Evolutionary conservation across 2,329 filamentous ascomycete genomes (phyloP), one percentile per base, ranked within the genome.

Genomic region (Clarireedia hainanense): DNA sequence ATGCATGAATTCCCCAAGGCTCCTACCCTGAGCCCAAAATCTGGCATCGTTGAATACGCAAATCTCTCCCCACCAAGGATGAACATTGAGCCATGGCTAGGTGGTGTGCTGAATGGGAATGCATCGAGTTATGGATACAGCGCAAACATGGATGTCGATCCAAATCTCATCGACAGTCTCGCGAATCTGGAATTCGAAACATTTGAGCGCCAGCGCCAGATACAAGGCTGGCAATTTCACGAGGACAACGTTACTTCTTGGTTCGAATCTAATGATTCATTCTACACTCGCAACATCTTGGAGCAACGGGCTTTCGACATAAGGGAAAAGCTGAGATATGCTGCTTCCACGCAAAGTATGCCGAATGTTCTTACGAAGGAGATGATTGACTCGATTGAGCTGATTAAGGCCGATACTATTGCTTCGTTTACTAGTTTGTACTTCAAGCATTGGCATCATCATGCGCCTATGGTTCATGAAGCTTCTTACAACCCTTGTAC

Each of bases 391-490:
- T 62, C 63, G 15, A 63, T 68, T 45, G 61, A 67, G 24, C 17
- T 60, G 15, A 63, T 69, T 7, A 66, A 60, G 2, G 62, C 60
- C 5, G 56, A 61, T 24, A 64, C 54, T 27, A 60, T 69, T 55
- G 63, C 61, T 36, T 45, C 55, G 15, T 64, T 58, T 49, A 64
- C 63, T 39, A 64, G 64, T 26, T 59, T 68, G 24, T 69, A 69
- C 54, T 69, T 69, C 46, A 58, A 57, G 26, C 64, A 68, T 57
- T 69, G 65, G 65, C 65, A 69, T 55, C 64, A 66, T 39, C 65
- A 69, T 62, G 65, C 57, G 12, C 65, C 66, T 6, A 64, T 68
- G 49, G 57, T 69, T 26, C 67, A 69, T 49, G 63, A 68, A 47
- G 51, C 65, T 5, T 63, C 62, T 17, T 69, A 68, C 50, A 64